phyloP scores from a whole-genome alignment of 169 alveolate species.

The Plasmodium sp. region DNA sequence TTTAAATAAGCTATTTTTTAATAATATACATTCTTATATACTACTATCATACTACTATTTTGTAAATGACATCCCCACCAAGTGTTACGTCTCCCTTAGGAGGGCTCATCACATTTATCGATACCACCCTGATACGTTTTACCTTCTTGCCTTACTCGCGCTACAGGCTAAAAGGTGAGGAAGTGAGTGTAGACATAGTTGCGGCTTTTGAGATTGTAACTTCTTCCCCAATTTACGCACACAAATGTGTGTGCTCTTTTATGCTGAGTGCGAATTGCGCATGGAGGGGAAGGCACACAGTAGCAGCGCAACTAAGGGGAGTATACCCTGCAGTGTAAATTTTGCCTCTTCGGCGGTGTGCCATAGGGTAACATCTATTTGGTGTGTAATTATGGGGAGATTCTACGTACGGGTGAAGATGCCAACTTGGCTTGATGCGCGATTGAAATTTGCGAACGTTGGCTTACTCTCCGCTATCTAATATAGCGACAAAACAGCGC shows the following conservation, averaged over 20 bases:
- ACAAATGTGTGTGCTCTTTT: background rate
- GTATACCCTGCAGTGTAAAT: background rate
- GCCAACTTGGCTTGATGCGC: background rate
- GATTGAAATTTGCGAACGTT: background rate
- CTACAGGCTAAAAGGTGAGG: slow-evolving; percentile 11
- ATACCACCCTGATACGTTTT: slow-evolving; percentile 53
- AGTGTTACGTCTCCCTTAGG: slow-evolving; percentile 20
- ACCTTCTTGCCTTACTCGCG: slow-evolving; percentile 47
- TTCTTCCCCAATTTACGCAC: background rate
- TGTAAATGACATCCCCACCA: slow-evolving; percentile 28
- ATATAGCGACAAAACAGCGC: background rate
- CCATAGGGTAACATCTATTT: background rate
- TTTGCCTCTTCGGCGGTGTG: background rate
- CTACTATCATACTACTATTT: slow-evolving; percentile 48
- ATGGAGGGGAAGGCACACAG: background rate
- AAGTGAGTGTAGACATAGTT: background rate
- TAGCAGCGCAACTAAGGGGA: background rate
- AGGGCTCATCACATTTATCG: slow-evolving; percentile 37
- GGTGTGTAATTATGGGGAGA: background rate
- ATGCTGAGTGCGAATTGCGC: background rate
- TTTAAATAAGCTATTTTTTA: slow-evolving; percentile 41
- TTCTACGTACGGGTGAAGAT: background rate
- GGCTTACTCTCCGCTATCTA: background rate
- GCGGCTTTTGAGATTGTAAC: background rate
- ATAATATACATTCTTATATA: slow-evolving; percentile 62